Evolutionary conservation across 768 basidiomycete genomes (phyloP).

Genomic region (Lentinus brumalis): DNA sequence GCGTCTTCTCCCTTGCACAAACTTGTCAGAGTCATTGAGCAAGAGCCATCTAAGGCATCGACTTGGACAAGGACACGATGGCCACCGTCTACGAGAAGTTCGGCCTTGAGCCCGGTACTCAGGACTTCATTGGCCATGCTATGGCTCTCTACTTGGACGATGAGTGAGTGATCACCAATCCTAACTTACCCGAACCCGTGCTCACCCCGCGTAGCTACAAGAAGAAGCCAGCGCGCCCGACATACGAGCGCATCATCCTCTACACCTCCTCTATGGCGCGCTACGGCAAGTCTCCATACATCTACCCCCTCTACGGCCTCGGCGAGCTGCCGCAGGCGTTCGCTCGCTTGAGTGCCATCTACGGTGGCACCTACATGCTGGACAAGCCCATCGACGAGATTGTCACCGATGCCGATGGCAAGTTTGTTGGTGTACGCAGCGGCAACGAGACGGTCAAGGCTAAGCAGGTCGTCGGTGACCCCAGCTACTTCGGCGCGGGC

Average conservation of each 20-base stretch:
- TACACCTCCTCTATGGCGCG: constrained; percentile 99
- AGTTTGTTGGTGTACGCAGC: constrained; percentile 90
- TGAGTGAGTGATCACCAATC: constrained; percentile 60
- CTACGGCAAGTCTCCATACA: constrained; percentile 99
- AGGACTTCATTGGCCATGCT: constrained; percentile 98
- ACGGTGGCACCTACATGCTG: constrained; percentile 99
- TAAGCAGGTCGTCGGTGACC: constrained; percentile 97
- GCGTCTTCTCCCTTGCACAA: constrained; percentile 14
- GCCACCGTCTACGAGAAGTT: constrained; percentile 95
- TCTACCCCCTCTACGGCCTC: constrained; percentile 98
- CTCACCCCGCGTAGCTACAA: constrained; percentile 67
- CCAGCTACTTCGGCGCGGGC: constrained; percentile 92
- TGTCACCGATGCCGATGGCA: constrained; percentile 81
- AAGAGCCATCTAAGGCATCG: constrained; percentile 54
- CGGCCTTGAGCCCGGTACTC: constrained; percentile 94
- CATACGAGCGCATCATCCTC: constrained; percentile 93
- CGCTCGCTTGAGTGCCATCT: constrained; percentile 96
- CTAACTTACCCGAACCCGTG: background rate
- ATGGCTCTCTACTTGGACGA: constrained; percentile 99
- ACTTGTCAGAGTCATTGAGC: background rate
- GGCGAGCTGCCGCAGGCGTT: constrained; percentile 99
- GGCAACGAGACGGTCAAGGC: constrained; percentile 93
- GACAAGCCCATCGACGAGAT: constrained; percentile 94
- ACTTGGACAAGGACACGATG: constrained; percentile 93
- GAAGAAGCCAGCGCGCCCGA: constrained; percentile 83